A percentile compares a stretch with the other conserved stretches of the same genome.
Conservation (phyloP, 805 yeast species). For the Monosporozyma aerobia region DNA sequence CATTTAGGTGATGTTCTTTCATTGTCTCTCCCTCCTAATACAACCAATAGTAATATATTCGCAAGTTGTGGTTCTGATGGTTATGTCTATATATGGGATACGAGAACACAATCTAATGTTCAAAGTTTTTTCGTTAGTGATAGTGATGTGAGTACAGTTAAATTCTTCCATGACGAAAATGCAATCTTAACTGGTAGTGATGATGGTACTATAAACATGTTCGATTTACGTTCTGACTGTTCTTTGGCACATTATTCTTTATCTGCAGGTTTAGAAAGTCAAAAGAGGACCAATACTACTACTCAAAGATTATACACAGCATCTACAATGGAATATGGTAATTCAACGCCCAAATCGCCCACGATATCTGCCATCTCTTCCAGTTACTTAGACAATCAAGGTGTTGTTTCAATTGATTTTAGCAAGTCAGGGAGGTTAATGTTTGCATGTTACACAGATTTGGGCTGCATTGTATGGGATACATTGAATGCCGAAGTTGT, state of each 20-base stretch:
- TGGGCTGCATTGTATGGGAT: conserved; percentile 74
- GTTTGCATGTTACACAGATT: conserved; percentile 68
- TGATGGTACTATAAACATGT: conserved; percentile 60
- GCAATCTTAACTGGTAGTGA: conserved; percentile 71
- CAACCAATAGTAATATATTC: conserved; percentile 31
- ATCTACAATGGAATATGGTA: conserved; percentile 19
- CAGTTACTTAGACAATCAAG: conserved; percentile 45
- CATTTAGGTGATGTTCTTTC: conserved; percentile 67
- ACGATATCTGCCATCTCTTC: conserved; percentile 12
- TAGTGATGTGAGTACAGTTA: conserved; percentile 54
- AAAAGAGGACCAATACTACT: conserved; percentile 9
- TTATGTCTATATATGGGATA: conserved; percentile 57
- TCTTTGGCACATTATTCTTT: conserved; percentile 44
- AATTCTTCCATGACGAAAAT: conserved; percentile 61
- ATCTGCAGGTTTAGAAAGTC: conserved; percentile 9
- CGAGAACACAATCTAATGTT: conserved; percentile 39
- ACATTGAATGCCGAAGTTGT: conserved; percentile 53
- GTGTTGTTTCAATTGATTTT: conserved; percentile 63
- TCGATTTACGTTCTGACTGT: conserved; percentile 72
- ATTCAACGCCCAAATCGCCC: conserved; percentile 16
- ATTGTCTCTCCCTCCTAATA: conserved; percentile 29
- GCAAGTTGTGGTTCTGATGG: conserved; percentile 66
- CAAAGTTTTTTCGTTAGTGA: conserved; percentile 47
- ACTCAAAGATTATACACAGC: conserved; percentile 10
- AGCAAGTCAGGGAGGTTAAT: conserved; percentile 66